These are phyloP conservation scores for Trametes cubensis DNA, from an alignment of 768 basidiomycete genomes.

Conservation along the genomic window DNA sequence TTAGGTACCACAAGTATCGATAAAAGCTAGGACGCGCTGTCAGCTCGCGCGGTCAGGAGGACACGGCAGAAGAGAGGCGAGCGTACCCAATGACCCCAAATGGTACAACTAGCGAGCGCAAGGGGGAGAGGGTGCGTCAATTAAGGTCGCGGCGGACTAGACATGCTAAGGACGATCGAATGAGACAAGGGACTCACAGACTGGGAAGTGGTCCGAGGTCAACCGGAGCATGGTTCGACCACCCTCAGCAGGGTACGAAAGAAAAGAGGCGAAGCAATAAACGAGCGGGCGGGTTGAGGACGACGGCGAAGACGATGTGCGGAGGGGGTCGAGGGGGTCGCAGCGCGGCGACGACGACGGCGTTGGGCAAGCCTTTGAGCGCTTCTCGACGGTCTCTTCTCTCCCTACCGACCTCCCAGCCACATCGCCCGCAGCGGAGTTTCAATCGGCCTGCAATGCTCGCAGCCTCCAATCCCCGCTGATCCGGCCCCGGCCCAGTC, in stretches of 20 bases:
- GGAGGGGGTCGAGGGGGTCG: constrained; percentile 12
- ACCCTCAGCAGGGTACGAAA: constrained; percentile 13
- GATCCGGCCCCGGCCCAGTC: constrained; percentile 6
- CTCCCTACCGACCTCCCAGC: constrained; percentile 4
- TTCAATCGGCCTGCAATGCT: constrained; percentile 13
- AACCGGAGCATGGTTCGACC: constrained; percentile 73
- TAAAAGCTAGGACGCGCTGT: constrained; percentile 63
- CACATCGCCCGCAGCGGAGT: constrained; percentile 20
- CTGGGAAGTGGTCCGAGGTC: constrained; percentile 87
- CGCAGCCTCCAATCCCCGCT: constrained; percentile 5
- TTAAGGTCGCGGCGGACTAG: constrained; percentile 9
- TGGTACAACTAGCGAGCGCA: constrained; percentile 65
- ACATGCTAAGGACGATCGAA: constrained; percentile 2
- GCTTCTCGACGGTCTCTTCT: background rate
- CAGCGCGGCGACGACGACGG: constrained; percentile 24
- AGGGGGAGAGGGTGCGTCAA: constrained; percentile 14
- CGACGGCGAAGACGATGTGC: constrained; percentile 17
- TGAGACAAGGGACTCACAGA: constrained; percentile 62
- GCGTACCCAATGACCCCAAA: constrained; percentile 83
- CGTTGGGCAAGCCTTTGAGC: constrained; percentile 23
- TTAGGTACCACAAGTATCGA: constrained; percentile 91
- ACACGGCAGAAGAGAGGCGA: background rate
- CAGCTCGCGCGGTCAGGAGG: background rate
- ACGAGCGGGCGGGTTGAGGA: constrained; percentile 23
- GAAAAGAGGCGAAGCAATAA: constrained; percentile 23